Evolutionary conservation across 2,329 filamentous ascomycete species (phyloP), one percentile per base, ranked within the genome.

Genomic region (Beauveria bassiana): DNA sequence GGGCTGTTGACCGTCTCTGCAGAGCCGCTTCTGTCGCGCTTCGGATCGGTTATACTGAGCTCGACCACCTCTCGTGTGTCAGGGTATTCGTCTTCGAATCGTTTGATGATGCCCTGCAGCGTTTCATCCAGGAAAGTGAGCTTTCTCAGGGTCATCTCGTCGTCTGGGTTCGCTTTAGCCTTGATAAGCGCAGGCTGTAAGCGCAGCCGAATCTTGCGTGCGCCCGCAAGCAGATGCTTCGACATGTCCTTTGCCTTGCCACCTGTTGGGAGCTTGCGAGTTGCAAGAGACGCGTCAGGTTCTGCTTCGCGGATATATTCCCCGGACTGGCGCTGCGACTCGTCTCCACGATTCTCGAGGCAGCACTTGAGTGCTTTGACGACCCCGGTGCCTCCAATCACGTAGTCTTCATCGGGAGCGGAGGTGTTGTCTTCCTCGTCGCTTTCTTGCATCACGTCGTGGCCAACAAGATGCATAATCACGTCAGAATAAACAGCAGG

Each of bases 61-160:
- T 55, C 26, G 1, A 24, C 7, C 6, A 66, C 51, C 68, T 68
- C 78, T 42, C 91, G 86, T 0, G 90, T 96, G 70, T 98, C 93
- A 0, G 95, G 95, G 69, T 92, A 98, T 73, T 98, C 93, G 71
- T 96, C 90, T 73, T 98, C 95, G 71, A 98, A 99, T 31, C 95
- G 89, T 71, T 91, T 87, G 70, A 98, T 98, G 77, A 98, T 97
- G 66, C 89, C 88, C 69, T 92, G 83, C 10, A 99, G 81, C 0
- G 95, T 98, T 64, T 89, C 81, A 69, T 97, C 92, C 34, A 99
- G 83, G 82, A 96, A 96, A 49, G 88, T 79, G 22, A 98, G 83
- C 86, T 81, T 83, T 86, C 93, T 84, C 71, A 96, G 90, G 66
- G 88, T 90, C 66, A 86, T 80, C 67, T 93, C 88, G 70, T 95